Base-by-base conservation (phyloP, 495 filamentous ascomycete species). In the Penicillium malachiteum region DNA sequence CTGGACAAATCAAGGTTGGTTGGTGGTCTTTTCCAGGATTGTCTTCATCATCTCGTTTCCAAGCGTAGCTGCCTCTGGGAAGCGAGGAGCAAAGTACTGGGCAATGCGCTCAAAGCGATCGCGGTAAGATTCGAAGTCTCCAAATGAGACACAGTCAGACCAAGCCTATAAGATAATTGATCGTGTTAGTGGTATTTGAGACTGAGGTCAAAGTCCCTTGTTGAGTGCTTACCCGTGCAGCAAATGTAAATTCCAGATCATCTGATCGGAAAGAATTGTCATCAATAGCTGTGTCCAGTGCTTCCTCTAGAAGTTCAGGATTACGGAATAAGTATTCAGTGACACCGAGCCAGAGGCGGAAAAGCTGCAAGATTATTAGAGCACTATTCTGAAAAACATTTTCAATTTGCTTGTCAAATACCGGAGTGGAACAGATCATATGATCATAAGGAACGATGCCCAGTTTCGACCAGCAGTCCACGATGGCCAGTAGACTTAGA, bases 1-100 rank as follows among this genome's bases (percentile, higher is more conserved):
- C 12, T 41, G 39, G 14, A 31, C 3, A 32, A 12, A 38, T 61
- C 35, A 64, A 57, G 56, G 31, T 8, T 61, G 48, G 38, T 56
- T 59, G 37, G 54, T 67, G 14, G 84, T 90, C 76, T 91, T 93
- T 74, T 92, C 91, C 56, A 96, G 71, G 48, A 98, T 96, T 11
- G 90, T 92, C 78, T 85, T 90, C 71, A 97, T 96, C 94, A 98
- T 98, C 63, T 92, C 87, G 65, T 97, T 96, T 5, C 94, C 94
- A 17, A 98, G 76, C 65, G 81, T 86, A 18, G 84, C 87, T 7
- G 94, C 93, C 60, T 92, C 92, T 1, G 82, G 78, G 69, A 97
- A 97, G 45, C 92, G 76, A 5, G 89, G 88, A 68, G 90, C 84
- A 73, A 98, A 98, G 78, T 96, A 97, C 62, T 76, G 73, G 69